Evolutionary conservation across 768 basidiomycete species (phyloP), one percentile per base, ranked within the genome.

Genomic region (Panellus pusillus): DNA sequence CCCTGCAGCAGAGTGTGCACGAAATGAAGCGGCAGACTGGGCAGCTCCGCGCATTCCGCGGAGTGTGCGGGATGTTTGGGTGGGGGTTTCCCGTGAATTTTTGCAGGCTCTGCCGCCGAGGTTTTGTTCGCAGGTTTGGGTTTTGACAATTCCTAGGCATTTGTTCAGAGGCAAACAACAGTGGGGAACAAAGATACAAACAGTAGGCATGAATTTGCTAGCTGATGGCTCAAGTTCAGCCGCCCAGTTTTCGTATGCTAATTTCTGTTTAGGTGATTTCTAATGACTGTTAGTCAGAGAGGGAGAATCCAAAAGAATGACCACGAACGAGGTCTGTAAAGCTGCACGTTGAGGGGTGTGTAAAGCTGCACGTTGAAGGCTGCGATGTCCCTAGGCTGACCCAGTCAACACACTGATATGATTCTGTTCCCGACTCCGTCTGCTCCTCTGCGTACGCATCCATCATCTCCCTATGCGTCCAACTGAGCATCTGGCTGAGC

Each of bases 381-480:
- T 58, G 52, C 29, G 42, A 29, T 17, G 43, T 58, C n/a, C 52
- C 57, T 32, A 58, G 27, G 4, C 39, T 49, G 13, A 6, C 41
- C 27, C 54, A 54, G 32, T 60, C 58, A 13, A 60, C 58, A 4
- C 49, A 32, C 15, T 60, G 54, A 29, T 60, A 60, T 46, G 48
- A 47, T 1, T n/a, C n/a, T n/a, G 50, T 17, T 7, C 58, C 58
- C 47, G 55, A 17, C 8, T 49, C 50, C 11, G 37, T 50, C 50
- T 60, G 58, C 41, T 60, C 20, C 14, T 35, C 9, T 9, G 31
- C 46, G 19, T 55, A 60, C 12, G 58, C 54, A 18, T 55, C 58
- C 28, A 60, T 44, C 58, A 60, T 60, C 2, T 60, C 58, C 50
- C 41, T 48, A 24, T 44, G 54, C 3, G 49, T 52, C 58, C 58